A percentile compares a stretch with the other conserved stretches of the same genome.
These are phyloP conservation scores for Fagopyrum esculentum DNA, from an alignment of 148 eudicot species.

Conservation along the genomic window DNA sequence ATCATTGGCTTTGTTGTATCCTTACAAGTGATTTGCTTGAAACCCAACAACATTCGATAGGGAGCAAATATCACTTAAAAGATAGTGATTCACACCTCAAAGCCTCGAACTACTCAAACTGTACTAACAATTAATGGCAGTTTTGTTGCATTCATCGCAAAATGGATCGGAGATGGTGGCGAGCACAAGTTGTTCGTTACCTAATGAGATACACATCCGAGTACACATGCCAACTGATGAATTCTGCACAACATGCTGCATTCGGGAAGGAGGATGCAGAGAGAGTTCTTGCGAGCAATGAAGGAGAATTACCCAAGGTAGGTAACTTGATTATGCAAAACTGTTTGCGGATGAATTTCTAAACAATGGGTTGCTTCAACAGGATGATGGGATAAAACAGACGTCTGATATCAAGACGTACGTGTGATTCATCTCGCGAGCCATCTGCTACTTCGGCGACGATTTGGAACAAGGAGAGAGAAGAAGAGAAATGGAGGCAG, in stretches of 20 bases:
- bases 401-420: constrained; percentile 49
- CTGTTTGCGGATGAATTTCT: not conserved
- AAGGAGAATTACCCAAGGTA: constrained; percentile 38
- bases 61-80: no score
- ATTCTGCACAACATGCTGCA: constrained; percentile 68
- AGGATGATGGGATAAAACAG: constrained; percentile 26
- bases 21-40: no score
- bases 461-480: no score
- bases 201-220: constrained; percentile 83
- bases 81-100: no score
- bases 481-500: no score
- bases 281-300: constrained; percentile 41
- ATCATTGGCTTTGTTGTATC: no score
- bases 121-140: constrained; percentile 78
- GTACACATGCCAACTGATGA: constrained; percentile 75
- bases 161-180: constrained; percentile 98
- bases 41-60: no score
- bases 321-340: not conserved
- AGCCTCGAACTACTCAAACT: no score
- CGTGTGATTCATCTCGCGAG: constrained; percentile 48
- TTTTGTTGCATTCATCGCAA: constrained; percentile 64
- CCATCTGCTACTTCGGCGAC: no score
- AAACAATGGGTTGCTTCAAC: not conserved
- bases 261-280: constrained; percentile 85
- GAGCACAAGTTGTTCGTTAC: constrained; percentile 92